Evolutionary conservation across 1,139 yeast species (phyloP).

Genomic region (Hanseniaspora uvarum): DNA sequence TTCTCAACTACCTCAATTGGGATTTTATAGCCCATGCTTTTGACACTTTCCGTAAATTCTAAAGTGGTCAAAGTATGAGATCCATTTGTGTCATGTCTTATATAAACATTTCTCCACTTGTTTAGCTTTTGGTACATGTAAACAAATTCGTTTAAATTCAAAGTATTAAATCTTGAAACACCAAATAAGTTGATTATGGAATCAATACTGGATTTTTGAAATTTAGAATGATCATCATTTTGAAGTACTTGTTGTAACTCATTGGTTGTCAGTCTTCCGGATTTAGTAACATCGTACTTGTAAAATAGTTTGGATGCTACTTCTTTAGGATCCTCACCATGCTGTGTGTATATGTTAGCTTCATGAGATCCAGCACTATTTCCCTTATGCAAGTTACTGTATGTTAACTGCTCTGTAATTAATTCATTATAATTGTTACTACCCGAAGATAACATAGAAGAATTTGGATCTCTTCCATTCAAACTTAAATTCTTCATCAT

Average conservation of each 20-base stretch:
- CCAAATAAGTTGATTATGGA: constrained; percentile 31
- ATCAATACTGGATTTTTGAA: constrained; percentile 30
- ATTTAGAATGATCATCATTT: constrained; percentile 30
- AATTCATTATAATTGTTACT: background rate
- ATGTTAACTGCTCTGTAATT: background rate
- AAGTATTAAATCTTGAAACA: constrained; percentile 30
- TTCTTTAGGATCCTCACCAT: constrained; percentile 25
- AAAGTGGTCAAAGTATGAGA: constrained; percentile 28
- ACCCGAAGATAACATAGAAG: constrained; percentile 1
- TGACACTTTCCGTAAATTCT: constrained; percentile 31
- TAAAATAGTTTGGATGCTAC: constrained; percentile 28
- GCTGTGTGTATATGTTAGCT: constrained; percentile 9
- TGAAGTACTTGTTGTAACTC: constrained; percentile 31
- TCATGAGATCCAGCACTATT: constrained; percentile 2
- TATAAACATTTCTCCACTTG: constrained; percentile 31
- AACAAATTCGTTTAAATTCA: constrained; percentile 29
- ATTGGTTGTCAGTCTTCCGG: constrained; percentile 29
- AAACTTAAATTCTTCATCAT: constrained; percentile 1
- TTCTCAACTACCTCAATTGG: constrained; percentile 31
- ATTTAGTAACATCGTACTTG: constrained; percentile 28
- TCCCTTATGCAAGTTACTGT: background rate
- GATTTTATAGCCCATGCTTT: constrained; percentile 29
- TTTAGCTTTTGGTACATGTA: constrained; percentile 30
- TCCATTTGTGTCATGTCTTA: constrained; percentile 31
- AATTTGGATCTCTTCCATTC: background rate